Base-by-base conservation (phyloP, 1,284 basidiomycete genomes). In the Rhodotorula sp. region DNA sequence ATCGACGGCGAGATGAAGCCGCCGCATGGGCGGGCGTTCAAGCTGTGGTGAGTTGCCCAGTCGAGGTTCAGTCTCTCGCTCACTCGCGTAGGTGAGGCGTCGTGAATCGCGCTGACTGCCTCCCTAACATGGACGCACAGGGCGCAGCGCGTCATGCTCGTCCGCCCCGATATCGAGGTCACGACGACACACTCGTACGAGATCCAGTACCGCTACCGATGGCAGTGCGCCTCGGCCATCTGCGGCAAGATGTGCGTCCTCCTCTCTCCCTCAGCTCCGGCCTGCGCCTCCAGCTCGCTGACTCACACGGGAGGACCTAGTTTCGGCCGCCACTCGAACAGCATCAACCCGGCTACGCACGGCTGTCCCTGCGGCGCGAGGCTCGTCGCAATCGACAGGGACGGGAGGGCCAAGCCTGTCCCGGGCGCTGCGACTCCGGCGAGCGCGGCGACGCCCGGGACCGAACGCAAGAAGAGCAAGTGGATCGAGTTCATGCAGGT, bases 321-420 rank as follows among this genome's bases (percentile, higher is more conserved):
- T 60, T 91, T 91, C 78, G 90, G 90, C 19, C 85, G 91, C 48
- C 88, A 89, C 78, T 89, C 86, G 73, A 91, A 90, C 72, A 91
- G 90, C 19, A 91, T 92, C 75, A 84, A 86, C 25, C 84, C 88
- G 13, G 84, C 86, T n/a, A 86, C 86, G 81, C 87, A 87, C 73
- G 84, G 89, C 87, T 78, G 72, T 87, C 84, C 72, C 1, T 77
- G 77, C 62, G 77, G 78, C n/a, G 60, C 64, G 0, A 50, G 64
- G 14, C 64, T 78, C 44, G 55, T 62, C 27, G 42, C 50, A 10
- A 68, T 76, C 52, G 74, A 74, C 61, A 66, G 63, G 45, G 60
- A 65, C 48, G 74, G 74, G 5, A 56, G 58, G 13, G 53, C 23
- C 12, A 69, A 68, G 41, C 44, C 61, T 3, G 41, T 41, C 9